A percentile compares a stretch with the other conserved stretches of the same genome.
phyloP scores from a whole-genome alignment of 345 rosid species.

The Sisymbrium irio region DNA sequence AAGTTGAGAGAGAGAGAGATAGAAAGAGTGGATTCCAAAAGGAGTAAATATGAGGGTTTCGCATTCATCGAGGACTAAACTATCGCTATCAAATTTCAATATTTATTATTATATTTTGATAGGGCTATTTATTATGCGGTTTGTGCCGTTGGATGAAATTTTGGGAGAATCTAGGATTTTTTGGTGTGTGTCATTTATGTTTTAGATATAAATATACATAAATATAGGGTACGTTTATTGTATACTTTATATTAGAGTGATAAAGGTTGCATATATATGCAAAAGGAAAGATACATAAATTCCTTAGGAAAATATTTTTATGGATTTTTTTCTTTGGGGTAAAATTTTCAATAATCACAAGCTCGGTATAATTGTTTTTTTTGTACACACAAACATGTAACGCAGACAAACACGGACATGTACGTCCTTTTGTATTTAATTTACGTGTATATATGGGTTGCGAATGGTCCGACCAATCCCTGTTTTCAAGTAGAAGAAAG shows the following conservation, averaged over 20 bases:
- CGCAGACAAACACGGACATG: constrained; percentile 26
- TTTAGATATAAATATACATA: constrained; percentile 2
- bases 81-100: constrained; percentile 53
- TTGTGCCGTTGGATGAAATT: constrained; percentile 37
- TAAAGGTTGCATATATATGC: constrained; percentile 22
- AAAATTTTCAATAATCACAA: constrained; percentile 13
- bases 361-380: constrained; percentile 19
- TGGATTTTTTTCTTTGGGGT: constrained; percentile 3
- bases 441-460: constrained; percentile 22
- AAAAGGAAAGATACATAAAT: constrained; percentile 26
- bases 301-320: constrained; percentile 7
- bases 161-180: constrained; percentile 37
- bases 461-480: constrained; percentile 35
- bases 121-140: constrained; percentile 30
- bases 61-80: constrained; percentile 58
- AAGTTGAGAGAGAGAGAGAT: constrained; percentile 19
- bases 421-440: constrained; percentile 21
- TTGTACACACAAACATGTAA: constrained; percentile 25
- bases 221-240: constrained; percentile 2
- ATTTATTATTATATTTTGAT: constrained; percentile 16
- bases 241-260: constrained; percentile 2
- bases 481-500: constrained; percentile 10
- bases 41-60: constrained; percentile 42
- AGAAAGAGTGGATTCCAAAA: constrained; percentile 25
- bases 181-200: constrained; percentile 9